Base-by-base conservation (phyloP, 2,329 filamentous ascomycete species). In the Grosmannia penicillata region DNA sequence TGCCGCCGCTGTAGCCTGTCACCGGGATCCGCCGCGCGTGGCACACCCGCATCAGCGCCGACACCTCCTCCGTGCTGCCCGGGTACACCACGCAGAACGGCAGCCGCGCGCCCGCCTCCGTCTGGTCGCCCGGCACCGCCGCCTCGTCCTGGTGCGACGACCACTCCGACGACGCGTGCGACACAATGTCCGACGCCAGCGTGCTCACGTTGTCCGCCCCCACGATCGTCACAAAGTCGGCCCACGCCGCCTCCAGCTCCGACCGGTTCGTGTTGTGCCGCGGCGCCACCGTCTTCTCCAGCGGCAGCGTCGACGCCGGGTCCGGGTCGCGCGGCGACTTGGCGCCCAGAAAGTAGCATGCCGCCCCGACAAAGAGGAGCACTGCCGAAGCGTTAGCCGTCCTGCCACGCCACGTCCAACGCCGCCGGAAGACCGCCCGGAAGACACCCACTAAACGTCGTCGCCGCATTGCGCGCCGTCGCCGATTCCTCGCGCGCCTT, bases 1-100 rank as follows among this genome's bases (percentile, higher is more conserved):
- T 94, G 25, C 87, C 87, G 31, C 87, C 87, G 41, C 79, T 85
- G 60, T 86, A 93, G 3, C 78, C 80, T 4, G 83, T 87, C 19
- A 94, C 84, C 6, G 87, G 87, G 45, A 95, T 91, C 40, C 69
- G 68, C 29, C 87, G 68, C 51, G 65, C 59, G 56, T 93, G 83
- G 61, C 87, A 94, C 40, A 94, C 62, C 61, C 89, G 87, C 78
- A 93, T 89, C 43, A 95, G 74, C 45, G 69, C 65, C n/a, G 81
- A 80, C 8, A 93, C 85, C 49, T 95, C 79, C 46, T 87, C 79
- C 1, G 87, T 95, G 26, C 68, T 75, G 31, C 60, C 65, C 0
- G 86, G 87, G 53, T 78, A 89, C 29, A 93, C 70, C 37, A 95
- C 66, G 54, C 85, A 69, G 52, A 80, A 80, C 11, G 74, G 68